phyloP scores from a whole-genome alignment of 768 basidiomycete species.

The Russula compacta region DNA sequence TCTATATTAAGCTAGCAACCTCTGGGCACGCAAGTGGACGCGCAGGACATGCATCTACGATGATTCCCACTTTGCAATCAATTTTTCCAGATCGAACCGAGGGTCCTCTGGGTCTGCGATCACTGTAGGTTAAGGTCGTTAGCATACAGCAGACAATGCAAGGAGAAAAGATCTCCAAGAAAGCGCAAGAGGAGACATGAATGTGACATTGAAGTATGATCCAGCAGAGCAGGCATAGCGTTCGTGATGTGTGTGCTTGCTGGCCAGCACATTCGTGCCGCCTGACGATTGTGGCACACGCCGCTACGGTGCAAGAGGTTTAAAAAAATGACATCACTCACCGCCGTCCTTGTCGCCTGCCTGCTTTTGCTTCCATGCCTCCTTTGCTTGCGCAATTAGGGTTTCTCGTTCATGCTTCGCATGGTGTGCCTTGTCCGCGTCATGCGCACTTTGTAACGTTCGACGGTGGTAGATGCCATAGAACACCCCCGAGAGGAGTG shows the following conservation, averaged over 20 bases:
- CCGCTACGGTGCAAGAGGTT: background rate
- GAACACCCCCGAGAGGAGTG: constrained; percentile 74
- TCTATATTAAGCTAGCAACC: constrained; percentile 18
- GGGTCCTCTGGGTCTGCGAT: constrained; percentile 93
- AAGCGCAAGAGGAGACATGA: background rate
- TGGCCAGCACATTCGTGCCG: background rate
- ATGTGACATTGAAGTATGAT: background rate
- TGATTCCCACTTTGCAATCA: constrained; percentile 67
- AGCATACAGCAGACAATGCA: background rate
- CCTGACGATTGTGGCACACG: background rate
- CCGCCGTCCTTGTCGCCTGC: constrained; percentile 44
- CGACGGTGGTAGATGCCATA: constrained; percentile 92
- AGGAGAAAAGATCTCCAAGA: background rate
- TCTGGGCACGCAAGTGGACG: constrained; percentile 6
- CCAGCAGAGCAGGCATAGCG: background rate
- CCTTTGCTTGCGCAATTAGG: constrained; percentile 77
- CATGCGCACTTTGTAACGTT: constrained; percentile 74
- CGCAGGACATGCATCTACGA: constrained; percentile 31
- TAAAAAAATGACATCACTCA: constrained; percentile 32
- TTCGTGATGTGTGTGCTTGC: background rate
- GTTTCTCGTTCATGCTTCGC: constrained; percentile 66
- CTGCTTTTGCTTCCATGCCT: constrained; percentile 81
- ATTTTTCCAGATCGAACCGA: constrained; percentile 90
- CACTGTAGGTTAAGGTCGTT: constrained; percentile 39
- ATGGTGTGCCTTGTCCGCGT: constrained; percentile 65